Base-by-base conservation (phyloP, 2,329 filamentous ascomycete genomes). In the Aureobasidium mangrovei region DNA sequence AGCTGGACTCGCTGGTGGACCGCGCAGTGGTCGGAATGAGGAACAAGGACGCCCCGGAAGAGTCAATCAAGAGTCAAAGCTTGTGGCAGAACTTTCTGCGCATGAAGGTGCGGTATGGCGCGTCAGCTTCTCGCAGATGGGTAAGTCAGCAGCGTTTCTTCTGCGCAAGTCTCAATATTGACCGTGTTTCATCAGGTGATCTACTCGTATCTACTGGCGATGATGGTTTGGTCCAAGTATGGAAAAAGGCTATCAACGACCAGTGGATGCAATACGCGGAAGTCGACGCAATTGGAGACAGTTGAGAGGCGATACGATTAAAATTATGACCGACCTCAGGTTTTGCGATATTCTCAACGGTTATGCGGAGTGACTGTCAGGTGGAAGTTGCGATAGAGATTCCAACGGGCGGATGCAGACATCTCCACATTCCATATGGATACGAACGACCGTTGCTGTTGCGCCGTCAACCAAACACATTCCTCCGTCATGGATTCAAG, bases 151-250 rank as follows among this genome's bases (percentile, higher is more conserved):
- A 35, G 46, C 5, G 31, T 32, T 49, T 44, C 26, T 24, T 32
- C 26, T 24, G 7, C 31, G 31, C 7, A 24, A 4, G 24, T 12
- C 3, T 2, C 40, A 24, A 62, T 38, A 63, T 52, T 7, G 36
- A 54, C 29, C 33, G 28, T 61, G 81, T 18, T 83, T 61, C 77
- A 79, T 53, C 82, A 72, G 85, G 85, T 4, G 85, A 88, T 67
- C 77, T 91, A 9, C 72, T 91, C 6, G 82, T 86, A 1, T 86
- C 83, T 39, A 86, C 86, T 1, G 86, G 86, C 3, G 87, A 91
- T 59, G 86, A 91, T 66, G 87, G 85, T 8, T 80, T 69, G 5
- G 70, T 75, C 29, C 68, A 72, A 41, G 69, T 74, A 12, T 77
- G 74, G 74, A 76, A 76, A 65, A 75, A 72, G 64, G 70, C 70